Base-by-base conservation (phyloP, 352 stramenopile genomes). In the Phytophthora sansomeana region DNA sequence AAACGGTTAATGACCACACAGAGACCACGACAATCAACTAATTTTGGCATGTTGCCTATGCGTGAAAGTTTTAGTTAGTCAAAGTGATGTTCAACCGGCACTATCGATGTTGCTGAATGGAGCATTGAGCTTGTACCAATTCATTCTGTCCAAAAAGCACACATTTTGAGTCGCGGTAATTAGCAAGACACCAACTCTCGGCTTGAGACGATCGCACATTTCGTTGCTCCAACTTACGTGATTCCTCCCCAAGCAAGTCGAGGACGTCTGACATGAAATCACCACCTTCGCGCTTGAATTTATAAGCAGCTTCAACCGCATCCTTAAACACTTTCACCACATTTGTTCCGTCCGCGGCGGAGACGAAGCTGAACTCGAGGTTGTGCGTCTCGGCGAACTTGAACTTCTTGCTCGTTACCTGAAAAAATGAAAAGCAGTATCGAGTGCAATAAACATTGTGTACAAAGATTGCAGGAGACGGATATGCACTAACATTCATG, bases 331-430 rank as follows among this genome's bases (percentile, higher is more conserved):
- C 89, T 58, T 98, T 97, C 43, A 98, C 95, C 35, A 98, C 94
- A 70, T 99, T 99, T 7, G 95, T 98, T 24, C 95, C 96, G 73
- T 98, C 96, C 2, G 95, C 95, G 0, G 94, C 92, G 13, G 93
- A 98, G 6, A 97, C 93, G 68, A 98, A 98, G 44, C 91, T 94
- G 66, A 99, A 98, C 7, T 92, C 89, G 24, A 99, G 80, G 73
- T 95, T 95, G 75, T 98, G 83, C 24, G 96, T 95, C 74, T 91
- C 83, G 35, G 95, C 90, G 65, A 99, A 99, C 75, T 98, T 98
- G 71, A 98, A 98, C 64, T 96, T 95, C 75, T 99, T 98, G 67
- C 71, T 96, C 9, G 96, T 99, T n/a, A 98, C 93, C 90, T 97
- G 38, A 44, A 44, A 63, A 1, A 6, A 35, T n/a, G 17, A 36